These are phyloP conservation scores for Eimeria falciformis DNA, from an alignment of 169 alveolate genomes.

Conservation along the genomic window DNA sequence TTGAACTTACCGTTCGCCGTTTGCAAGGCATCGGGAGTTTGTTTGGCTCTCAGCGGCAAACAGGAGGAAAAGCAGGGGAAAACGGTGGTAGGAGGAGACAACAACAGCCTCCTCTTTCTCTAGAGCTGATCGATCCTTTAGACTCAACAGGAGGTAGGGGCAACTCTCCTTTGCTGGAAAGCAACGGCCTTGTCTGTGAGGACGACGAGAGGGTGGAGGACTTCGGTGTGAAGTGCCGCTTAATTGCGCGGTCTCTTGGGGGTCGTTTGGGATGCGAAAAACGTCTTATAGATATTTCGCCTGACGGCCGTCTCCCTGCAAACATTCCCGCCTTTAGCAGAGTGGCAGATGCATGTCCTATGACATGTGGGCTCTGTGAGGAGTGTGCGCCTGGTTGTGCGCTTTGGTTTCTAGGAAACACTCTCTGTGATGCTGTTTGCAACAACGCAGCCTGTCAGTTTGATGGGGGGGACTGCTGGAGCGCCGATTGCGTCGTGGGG, in stretches of 20 bases:
- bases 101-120: constrained; percentile 42
- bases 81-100: constrained; percentile 25
- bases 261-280: constrained; percentile 83
- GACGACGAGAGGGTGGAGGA: constrained; percentile 83
- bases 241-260: constrained; percentile 81
- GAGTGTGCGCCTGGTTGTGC: constrained; percentile 86
- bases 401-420: constrained; percentile 84
- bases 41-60: not conserved
- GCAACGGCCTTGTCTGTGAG: constrained; percentile 82
- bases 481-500: constrained; percentile 81
- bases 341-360: constrained; percentile 86
- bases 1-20: constrained; percentile 65
- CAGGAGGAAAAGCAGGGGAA: not conserved
- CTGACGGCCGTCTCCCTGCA: constrained; percentile 76
- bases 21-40: constrained; percentile 47
- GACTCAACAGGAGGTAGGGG: not conserved
- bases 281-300: constrained; percentile 79
- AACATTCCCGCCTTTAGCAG: constrained; percentile 79
- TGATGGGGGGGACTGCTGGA: constrained; percentile 87
- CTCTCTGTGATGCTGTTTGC: constrained; percentile 83
- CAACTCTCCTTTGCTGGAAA: constrained; percentile 13
- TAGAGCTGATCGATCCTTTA: constrained; percentile 39
- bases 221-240: constrained; percentile 82
- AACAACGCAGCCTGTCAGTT: constrained; percentile 82
- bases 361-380: constrained; percentile 82